Evolutionary conservation across 2,329 filamentous ascomycete genomes (phyloP).

Genomic region (Lachnellula occidentalis): DNA sequence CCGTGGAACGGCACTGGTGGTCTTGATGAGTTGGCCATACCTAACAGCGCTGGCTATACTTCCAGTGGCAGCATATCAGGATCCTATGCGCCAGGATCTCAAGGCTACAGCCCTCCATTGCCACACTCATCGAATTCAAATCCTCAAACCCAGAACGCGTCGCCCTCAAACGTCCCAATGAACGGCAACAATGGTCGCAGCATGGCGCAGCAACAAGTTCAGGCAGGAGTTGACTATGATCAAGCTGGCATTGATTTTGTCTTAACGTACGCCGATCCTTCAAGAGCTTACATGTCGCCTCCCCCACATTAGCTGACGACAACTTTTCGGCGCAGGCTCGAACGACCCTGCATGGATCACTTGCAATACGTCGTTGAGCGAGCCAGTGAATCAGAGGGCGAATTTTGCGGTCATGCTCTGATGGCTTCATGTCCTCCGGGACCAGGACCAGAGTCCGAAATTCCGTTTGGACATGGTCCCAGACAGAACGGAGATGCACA

Average conservation of each 20-base stretch:
- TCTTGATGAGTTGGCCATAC: constrained; percentile 33
- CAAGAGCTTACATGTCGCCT: constrained; percentile 62
- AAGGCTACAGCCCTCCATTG: constrained; percentile 26
- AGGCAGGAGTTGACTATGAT: constrained; percentile 60
- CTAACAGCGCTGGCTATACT: constrained; percentile 43
- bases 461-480: constrained; percentile 46
- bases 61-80: constrained; percentile 55
- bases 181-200: constrained; percentile 17
- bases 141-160: constrained; percentile 7
- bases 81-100: constrained; percentile 50
- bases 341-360: constrained; percentile 90
- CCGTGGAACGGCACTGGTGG: constrained; percentile 30
- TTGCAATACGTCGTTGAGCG: constrained; percentile 70
- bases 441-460: constrained; percentile 38
- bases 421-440: constrained; percentile 84
- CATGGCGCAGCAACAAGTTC: constrained; percentile 24
- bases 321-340: constrained; percentile 55
- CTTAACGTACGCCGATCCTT: constrained; percentile 70
- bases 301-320: constrained; percentile 49
- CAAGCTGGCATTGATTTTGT: constrained; percentile 86
- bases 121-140: constrained; percentile 15
- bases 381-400: constrained; percentile 52
- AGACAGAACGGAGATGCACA: constrained; percentile 13
- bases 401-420: constrained; percentile 80
- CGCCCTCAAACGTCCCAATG: background rate